Percentiles rank a stretch among this genome's conserved stretches.
Evolutionary conservation across 768 basidiomycete genomes (phyloP).

Genomic region (Boletus rex-veris): DNA sequence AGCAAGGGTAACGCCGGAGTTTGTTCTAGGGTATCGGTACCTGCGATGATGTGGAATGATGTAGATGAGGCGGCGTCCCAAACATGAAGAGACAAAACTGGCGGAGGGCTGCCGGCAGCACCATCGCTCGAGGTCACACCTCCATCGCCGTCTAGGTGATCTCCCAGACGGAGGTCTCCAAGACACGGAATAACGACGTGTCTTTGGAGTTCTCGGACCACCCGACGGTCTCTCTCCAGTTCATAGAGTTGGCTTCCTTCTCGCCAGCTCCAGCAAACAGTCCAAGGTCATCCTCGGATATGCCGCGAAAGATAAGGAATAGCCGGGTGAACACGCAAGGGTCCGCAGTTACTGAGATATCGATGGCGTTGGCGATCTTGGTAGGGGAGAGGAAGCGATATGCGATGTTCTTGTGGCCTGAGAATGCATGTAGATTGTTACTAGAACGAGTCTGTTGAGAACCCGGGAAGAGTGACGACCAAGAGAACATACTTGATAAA

Average conservation of each 20-base stretch:
- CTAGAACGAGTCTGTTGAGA: constrained; percentile 34
- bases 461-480: not conserved
- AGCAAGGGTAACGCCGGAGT: constrained; percentile 17
- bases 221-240: constrained; percentile 78
- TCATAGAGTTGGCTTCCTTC: constrained; percentile 77
- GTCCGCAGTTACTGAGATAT: constrained; percentile 79
- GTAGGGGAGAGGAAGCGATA: constrained; percentile 82
- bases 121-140: constrained; percentile 1
- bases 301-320: constrained; percentile 82
- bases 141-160: constrained; percentile 39
- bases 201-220: constrained; percentile 84
- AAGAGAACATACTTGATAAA: constrained; percentile 67
- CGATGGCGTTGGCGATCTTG: constrained; percentile 81
- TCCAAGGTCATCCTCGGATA: constrained; percentile 75
- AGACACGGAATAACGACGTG: constrained; percentile 64
- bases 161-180: constrained; percentile 79
- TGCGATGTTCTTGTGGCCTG: constrained; percentile 80
- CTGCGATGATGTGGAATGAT: constrained; percentile 4
- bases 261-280: constrained; percentile 76
- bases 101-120: constrained; percentile 19
- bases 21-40: constrained; percentile 27
- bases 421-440: constrained; percentile 72
- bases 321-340: constrained; percentile 80
- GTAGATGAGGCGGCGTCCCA: constrained; percentile 9
- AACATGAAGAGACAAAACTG: constrained; percentile 3